phyloP scores from a whole-genome alignment of 2,329 filamentous ascomycete species.

The Davidsoniella neocaledoniae region DNA sequence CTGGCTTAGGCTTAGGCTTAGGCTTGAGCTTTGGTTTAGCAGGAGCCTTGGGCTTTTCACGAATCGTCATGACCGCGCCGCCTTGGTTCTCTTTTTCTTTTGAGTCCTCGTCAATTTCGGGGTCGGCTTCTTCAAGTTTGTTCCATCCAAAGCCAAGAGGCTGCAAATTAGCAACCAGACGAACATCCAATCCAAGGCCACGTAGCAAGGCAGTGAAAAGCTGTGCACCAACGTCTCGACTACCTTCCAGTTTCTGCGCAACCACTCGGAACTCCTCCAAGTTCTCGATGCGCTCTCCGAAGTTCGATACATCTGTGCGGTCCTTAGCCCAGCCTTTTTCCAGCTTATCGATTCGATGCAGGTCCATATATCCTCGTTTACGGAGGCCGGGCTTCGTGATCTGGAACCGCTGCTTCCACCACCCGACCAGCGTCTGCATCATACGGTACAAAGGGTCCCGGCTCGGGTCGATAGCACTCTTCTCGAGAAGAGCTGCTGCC shows the following conservation, averaged over 20 bases:
- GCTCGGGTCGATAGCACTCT: constrained; percentile 58
- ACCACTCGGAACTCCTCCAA: constrained; percentile 50
- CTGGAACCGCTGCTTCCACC: constrained; percentile 76
- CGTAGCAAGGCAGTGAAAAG: constrained; percentile 76
- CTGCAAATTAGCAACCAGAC: constrained; percentile 73
- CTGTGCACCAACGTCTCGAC: constrained; percentile 73
- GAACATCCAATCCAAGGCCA: constrained; percentile 63
- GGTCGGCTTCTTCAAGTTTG: constrained; percentile 61
- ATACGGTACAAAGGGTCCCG: constrained; percentile 65
- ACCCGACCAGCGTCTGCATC: constrained; percentile 58
- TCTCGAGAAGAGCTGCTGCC: constrained; percentile 51
- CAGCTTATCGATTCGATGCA: constrained; percentile 58
- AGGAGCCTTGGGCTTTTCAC: background rate
- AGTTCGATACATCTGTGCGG: constrained; percentile 40
- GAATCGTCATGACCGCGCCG: background rate
- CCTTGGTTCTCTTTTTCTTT: background rate
- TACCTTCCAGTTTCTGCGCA: constrained; percentile 59
- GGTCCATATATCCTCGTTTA: constrained; percentile 77
- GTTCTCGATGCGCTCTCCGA: constrained; percentile 60
- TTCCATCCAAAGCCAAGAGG: constrained; percentile 82
- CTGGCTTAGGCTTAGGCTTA: background rate
- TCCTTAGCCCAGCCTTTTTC: constrained; percentile 52
- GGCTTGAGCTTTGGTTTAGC: background rate
- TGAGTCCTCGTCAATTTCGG: constrained; percentile 23
- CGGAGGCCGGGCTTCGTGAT: constrained; percentile 63